Base-by-base conservation (phyloP, 148 eudicot genomes). In the Silene uniflora region DNA sequence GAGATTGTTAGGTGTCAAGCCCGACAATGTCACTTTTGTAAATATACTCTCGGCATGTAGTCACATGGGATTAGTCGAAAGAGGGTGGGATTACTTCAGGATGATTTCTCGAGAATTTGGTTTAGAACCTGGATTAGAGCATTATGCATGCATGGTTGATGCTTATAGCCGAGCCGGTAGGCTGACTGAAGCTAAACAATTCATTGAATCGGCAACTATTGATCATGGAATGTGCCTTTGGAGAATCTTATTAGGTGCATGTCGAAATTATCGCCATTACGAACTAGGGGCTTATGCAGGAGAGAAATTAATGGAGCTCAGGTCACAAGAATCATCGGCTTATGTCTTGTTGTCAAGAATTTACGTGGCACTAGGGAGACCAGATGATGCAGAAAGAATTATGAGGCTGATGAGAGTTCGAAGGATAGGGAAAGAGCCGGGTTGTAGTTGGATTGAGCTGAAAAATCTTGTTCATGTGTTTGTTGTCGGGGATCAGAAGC, bases 201-300 rank as follows among this genome's bases (percentile, higher is more conserved):
- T 88, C 62, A 86, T 88, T 10, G 87, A 86, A 75, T 80, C 88
- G 21, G 69, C 83, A 54, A 80, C 75, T 42, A 27, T 83, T 32
- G 88, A 87, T n/a, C 91, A 88, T 76, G 91, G 88, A 2, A 81
- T 83, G 79, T 81, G 87, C 78, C 76, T 88, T 56, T 88, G 91
- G 91, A 80, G 88, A 54, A 83, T 85, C 65, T 72, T 88, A 66
- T 80, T 88, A 71, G 81, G 91, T 83, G 89, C 87, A 61, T 88
- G 88, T 75, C 72, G 81, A 47, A 88, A 85, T 74, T 78, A 85
- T 69, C 73, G 82, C 39, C 73, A 85, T 68, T 87, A 85, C 75
- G 89, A 85, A 75, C 67, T 89, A 72, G 90, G 92, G 81, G 90
- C 88, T n/a, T 87, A 89, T 83, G 90, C 90, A 25, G 90, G 92